Conservation (phyloP, 441 rosid species). For the Oxalis stricta region DNA sequence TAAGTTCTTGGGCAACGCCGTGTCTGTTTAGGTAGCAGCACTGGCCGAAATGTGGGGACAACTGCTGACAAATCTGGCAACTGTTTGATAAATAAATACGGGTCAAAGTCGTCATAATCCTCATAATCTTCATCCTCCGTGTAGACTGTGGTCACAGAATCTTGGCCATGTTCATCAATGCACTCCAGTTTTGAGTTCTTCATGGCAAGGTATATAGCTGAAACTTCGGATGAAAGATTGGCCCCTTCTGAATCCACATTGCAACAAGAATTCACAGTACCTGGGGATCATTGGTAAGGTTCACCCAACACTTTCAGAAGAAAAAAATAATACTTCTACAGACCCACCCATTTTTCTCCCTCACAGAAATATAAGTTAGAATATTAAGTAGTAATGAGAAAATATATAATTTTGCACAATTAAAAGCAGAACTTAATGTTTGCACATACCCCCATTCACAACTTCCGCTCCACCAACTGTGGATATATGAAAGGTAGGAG, state of each 20-base stretch:
- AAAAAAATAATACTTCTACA: too few relatives aligned
- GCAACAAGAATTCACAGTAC: slow-evolving; percentile 19
- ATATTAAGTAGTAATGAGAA: slow-evolving; percentile 3
- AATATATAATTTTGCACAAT: not conserved
- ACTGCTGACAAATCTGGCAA: slow-evolving; percentile 77
- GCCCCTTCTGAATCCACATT: slow-evolving; percentile 38
- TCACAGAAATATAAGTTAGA: too few relatives aligned
- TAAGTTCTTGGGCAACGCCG: slow-evolving; percentile 90
- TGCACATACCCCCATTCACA: slow-evolving; percentile 28
- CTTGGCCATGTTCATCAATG: slow-evolving; percentile 74
- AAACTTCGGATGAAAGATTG: slow-evolving; percentile 60
- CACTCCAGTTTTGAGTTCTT: slow-evolving; percentile 92
- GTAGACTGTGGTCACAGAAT: slow-evolving; percentile 46
- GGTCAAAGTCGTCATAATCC: slow-evolving; percentile 86
- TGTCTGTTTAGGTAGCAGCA: slow-evolving; percentile 90
- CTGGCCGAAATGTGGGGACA: slow-evolving; percentile 80
- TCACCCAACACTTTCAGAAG: too few relatives aligned
- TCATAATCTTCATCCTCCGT: slow-evolving; percentile 66
- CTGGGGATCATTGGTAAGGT: slow-evolving; percentile 28
- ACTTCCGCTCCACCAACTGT: slow-evolving; percentile 24
- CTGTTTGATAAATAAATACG: slow-evolving; percentile 82
- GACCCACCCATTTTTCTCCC: too few relatives aligned
- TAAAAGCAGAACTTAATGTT: not conserved
- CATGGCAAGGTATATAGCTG: slow-evolving; percentile 93
- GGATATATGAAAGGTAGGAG: slow-evolving; percentile 45